Conservation (phyloP, 2,329 filamentous ascomycete species). For the Penicillium sp. region DNA sequence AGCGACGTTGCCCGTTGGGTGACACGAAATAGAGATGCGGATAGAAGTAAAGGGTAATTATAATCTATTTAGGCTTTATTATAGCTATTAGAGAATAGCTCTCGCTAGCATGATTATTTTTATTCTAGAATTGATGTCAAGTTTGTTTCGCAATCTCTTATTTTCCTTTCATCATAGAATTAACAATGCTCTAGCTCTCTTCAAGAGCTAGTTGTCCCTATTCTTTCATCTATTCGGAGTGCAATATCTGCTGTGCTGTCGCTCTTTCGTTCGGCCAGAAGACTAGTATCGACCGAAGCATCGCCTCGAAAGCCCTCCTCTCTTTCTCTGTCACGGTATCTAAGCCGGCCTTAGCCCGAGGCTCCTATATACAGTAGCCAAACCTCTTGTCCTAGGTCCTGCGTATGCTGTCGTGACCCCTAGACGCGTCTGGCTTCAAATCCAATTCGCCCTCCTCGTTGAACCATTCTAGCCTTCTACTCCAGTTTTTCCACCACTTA, state of each 20-base stretch:
- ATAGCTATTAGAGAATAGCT: too few relatives aligned
- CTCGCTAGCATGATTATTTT: not conserved
- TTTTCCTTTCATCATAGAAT: too few relatives aligned
- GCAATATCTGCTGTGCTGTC: slow-evolving; percentile 18
- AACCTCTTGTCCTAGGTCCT: slow-evolving; percentile 16
- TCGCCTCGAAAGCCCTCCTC: slow-evolving; percentile 20
- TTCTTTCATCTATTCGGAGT: slow-evolving; percentile 27
- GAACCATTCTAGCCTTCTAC: slow-evolving; percentile 15
- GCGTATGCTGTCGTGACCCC: slow-evolving; percentile 1
- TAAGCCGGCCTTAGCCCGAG: slow-evolving; percentile 20
- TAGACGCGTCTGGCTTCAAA: slow-evolving; percentile 2
- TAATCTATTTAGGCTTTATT: too few relatives aligned
- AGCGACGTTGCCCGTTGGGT: slow-evolving; percentile 4
- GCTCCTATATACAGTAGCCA: slow-evolving; percentile 23
- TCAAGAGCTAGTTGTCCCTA: slow-evolving; percentile 18
- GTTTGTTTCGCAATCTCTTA: too few relatives aligned
- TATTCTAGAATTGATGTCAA: not conserved
- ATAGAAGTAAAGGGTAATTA: not conserved
- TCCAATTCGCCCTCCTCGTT: slow-evolving; percentile 16
- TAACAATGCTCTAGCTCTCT: too few relatives aligned
- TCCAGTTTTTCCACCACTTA: slow-evolving; percentile 27
- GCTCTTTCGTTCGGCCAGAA: slow-evolving; percentile 18
- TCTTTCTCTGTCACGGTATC: slow-evolving; percentile 15
- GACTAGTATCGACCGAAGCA: slow-evolving; percentile 24
- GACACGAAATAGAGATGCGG: not conserved